Base-by-base conservation (phyloP, 306 rosid genomes). In the Dalbergia cochinchinensis region DNA sequence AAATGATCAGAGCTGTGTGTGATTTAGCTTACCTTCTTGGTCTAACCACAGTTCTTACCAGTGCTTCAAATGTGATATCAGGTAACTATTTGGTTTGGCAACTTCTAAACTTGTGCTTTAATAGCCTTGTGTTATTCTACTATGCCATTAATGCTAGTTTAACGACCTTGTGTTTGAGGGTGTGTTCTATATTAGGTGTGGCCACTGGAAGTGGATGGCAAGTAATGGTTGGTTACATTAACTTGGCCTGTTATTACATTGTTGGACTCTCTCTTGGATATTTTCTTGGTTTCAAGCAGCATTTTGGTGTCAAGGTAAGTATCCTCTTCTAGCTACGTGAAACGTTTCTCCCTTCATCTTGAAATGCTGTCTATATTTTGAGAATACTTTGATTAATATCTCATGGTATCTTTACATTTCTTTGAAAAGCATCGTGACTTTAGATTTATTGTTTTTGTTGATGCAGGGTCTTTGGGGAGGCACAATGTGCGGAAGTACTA, bases 141-240 rank as follows among this genome's bases (percentile, higher is more conserved):
- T 37, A 5, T 37, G 7, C 41, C 41, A 37, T 37, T 6, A 37
- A 37, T 37, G 41, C 41, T 37, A 37, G 41, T 37, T 37, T 37
- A 37, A 4, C 7, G 5, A 37, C 9, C 48, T 42, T 55, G 10
- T 55, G 4, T 47, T 16, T 44, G 34, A 53, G 39, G 13, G 19
- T 50, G 14, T 53, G 18, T 26, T 6, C 69, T 26, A 1, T 0
- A 26, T 61, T 54, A 86, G 91, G 94, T 22, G 91, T 90, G 53
- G 92, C 88, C 4, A 64, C 85, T 70, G 91, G 92, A 47, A 79
- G 89, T 55, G 94, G 94, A 70, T 81, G 94, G 93, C 96, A 89
- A 82, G 79, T 86, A 33, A 84, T 79, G 79, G 89, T 85, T 65
- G 93, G 77, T 81, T 86, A 84, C 31, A 85, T 91, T 80, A 84